A percentile compares a stretch with the other conserved stretches of the same genome.
Evolutionary conservation across 331 rosid species (phyloP).

Genomic region (Malus hybrid): DNA sequence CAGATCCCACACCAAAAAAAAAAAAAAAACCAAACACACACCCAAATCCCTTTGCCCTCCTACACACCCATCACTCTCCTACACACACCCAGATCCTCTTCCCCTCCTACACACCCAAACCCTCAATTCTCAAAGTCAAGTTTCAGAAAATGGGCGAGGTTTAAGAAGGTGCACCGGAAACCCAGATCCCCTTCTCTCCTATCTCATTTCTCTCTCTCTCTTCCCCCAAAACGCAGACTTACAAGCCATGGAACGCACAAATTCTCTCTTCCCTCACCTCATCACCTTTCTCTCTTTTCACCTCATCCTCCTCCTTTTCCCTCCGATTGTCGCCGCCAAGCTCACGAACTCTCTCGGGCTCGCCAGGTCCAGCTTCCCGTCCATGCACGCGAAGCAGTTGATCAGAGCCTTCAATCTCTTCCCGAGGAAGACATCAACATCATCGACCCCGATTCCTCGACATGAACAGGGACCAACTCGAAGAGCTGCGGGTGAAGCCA

Average conservation of each 20-base stretch:
- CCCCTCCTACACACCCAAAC: too few species aligned
- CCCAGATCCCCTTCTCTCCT: too few species aligned
- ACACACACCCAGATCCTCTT: too few species aligned
- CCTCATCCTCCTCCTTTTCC: background rate
- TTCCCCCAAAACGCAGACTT: background rate
- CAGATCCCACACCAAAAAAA: too few species aligned
- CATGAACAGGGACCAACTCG: background rate
- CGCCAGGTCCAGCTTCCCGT: constrained; percentile 30
- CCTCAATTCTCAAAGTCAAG: too few species aligned
- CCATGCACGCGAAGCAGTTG: constrained; percentile 42
- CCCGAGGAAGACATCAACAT: constrained; percentile 51
- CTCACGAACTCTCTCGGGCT: constrained; percentile 10
- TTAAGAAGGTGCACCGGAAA: too few species aligned
- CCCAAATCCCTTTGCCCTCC: too few species aligned
- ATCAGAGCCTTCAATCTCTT: constrained; percentile 63
- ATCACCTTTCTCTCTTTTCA: background rate
- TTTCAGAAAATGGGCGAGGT: too few species aligned
- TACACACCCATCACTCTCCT: too few species aligned
- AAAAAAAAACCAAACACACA: too few species aligned
- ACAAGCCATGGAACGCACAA: background rate
- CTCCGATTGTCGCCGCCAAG: constrained; percentile 21
- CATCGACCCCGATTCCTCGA: constrained; percentile 12
- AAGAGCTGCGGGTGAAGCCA: too few species aligned
- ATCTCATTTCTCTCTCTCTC: too few species aligned
- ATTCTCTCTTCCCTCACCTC: background rate